These are phyloP conservation scores for Epichloe uncinata DNA, from an alignment of 2,329 filamentous ascomycete genomes.

Conservation along the genomic window DNA sequence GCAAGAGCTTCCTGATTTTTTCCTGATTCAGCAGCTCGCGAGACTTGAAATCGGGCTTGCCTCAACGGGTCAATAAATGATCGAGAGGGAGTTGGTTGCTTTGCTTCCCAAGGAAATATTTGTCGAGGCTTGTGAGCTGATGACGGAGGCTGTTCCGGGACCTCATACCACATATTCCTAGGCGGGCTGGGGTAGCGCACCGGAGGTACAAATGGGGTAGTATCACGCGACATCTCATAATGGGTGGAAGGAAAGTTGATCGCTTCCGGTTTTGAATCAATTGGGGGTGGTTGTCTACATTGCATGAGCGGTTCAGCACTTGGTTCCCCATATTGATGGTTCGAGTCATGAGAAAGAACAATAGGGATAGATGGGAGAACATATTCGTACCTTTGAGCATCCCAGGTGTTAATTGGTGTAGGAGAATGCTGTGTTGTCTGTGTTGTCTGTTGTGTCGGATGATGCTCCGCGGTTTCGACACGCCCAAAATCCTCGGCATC, in stretches of 20 bases:
- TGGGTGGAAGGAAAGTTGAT: constrained; percentile 64
- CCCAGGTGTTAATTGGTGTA: constrained; percentile 29
- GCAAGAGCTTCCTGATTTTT: neutral
- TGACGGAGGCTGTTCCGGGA: constrained; percentile 51
- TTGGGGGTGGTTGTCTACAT: constrained; percentile 48
- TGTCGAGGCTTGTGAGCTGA: constrained; percentile 43
- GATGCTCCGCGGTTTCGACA: neutral
- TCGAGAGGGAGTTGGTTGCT: constrained; percentile 48
- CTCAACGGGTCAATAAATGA: constrained; percentile 34
- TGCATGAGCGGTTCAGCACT: constrained; percentile 7
- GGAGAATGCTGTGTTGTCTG: neutral
- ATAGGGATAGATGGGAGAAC: neutral
- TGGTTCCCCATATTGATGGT: neutral
- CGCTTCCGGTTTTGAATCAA: constrained; percentile 68
- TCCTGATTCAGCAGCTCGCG: constrained; percentile 8
- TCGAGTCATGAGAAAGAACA: neutral
- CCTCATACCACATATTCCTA: constrained; percentile 76
- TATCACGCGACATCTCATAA: constrained; percentile 74
- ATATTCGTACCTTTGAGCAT: constrained; percentile 37
- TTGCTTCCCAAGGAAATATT: constrained; percentile 85
- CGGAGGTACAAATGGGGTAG: constrained; percentile 63
- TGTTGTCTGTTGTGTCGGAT: neutral
- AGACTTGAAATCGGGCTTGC: constrained; percentile 13
- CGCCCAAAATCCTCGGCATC: neutral
- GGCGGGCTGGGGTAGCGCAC: constrained; percentile 69